Percentiles rank a stretch among this genome's conserved stretches.
Evolutionary conservation across 2,329 filamentous ascomycete species (phyloP).

Genomic region (Pyrenophora teres): DNA sequence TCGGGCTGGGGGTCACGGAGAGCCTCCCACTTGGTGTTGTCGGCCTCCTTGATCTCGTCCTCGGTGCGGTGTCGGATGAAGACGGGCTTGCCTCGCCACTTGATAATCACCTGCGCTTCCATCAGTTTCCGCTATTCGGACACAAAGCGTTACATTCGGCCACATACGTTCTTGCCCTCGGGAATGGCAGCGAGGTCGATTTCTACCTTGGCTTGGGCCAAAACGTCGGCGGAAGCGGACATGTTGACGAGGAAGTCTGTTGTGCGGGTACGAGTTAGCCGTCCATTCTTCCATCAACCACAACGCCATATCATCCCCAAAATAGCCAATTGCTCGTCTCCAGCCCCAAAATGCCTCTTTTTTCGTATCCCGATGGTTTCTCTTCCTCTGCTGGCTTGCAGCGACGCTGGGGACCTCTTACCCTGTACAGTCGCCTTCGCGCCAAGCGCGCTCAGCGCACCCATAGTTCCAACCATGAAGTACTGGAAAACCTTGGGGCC

Average conservation of each 20-base stretch:
- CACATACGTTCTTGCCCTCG: slow-evolving; percentile 96
- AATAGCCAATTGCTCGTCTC: slow-evolving; percentile 37
- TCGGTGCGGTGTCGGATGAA: slow-evolving; percentile 98
- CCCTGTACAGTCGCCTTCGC: slow-evolving; percentile 98
- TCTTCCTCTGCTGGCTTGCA: slow-evolving; percentile 15
- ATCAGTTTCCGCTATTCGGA: slow-evolving; percentile 20
- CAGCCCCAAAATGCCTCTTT: slow-evolving; percentile 1
- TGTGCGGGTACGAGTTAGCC: slow-evolving; percentile 37
- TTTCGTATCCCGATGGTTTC: slow-evolving; percentile 3
- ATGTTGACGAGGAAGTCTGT: slow-evolving; percentile 99
- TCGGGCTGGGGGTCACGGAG: slow-evolving; percentile 93
- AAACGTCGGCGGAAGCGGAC: slow-evolving; percentile 96
- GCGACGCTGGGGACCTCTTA: slow-evolving; percentile 55
- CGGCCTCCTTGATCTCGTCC: slow-evolving; percentile 92
- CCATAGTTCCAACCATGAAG: slow-evolving; percentile 98
- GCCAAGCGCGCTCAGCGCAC: slow-evolving; percentile 86
- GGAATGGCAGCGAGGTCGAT: slow-evolving; percentile 90
- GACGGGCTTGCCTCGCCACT: slow-evolving; percentile 99
- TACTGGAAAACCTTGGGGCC: slow-evolving; percentile 90
- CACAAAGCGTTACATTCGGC: not conserved
- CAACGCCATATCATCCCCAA: slow-evolving; percentile 33
- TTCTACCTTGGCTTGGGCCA: slow-evolving; percentile 99
- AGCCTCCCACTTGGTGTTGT: slow-evolving; percentile 78
- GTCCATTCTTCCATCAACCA: slow-evolving; percentile 32
- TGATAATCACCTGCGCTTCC: slow-evolving; percentile 82